These are phyloP conservation scores for Diphasiastrum complanatum DNA, from an alignment of 83 land plant genomes.

Conservation along the genomic window DNA sequence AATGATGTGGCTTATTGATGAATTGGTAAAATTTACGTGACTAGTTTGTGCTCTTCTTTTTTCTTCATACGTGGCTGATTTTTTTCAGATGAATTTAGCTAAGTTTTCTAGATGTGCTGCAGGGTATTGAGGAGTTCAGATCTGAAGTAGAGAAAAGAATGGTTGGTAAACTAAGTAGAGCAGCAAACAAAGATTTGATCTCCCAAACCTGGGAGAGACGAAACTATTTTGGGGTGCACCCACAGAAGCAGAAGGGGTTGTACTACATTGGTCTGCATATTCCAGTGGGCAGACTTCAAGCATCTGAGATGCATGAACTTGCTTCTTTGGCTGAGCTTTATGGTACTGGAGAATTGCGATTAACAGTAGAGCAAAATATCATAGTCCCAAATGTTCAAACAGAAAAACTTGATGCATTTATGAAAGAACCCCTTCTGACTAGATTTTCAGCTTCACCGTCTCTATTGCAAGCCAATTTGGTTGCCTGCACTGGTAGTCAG, in stretches of 20 bases:
- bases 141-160: constrained; percentile 81
- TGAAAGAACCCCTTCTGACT: constrained; percentile 58
- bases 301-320: constrained; percentile 80
- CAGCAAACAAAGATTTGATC: constrained; percentile 62
- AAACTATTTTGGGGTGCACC: constrained; percentile 79
- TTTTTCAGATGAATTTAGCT: too few species aligned
- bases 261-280: constrained; percentile 78
- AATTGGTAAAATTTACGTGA: constrained; percentile 49
- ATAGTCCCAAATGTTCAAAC: constrained; percentile 71
- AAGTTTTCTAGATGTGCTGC: too few species aligned
- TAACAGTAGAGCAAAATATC: constrained; percentile 93
- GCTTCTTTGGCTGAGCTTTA: constrained; percentile 85
- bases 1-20: constrained; percentile 99
- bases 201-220: constrained; percentile 67
- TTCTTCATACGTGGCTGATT: too few species aligned
- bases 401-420: constrained; percentile 40
- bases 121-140: constrained; percentile 90
- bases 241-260: constrained; percentile 79
- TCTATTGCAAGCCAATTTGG: constrained; percentile 54
- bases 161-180: constrained; percentile 43
- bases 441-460: constrained; percentile 60
- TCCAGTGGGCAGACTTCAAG: constrained; percentile 92
- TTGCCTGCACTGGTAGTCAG: constrained; percentile 93
- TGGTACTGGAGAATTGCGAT: constrained; percentile 77
- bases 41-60: neutral